phyloP scores from a whole-genome alignment of 1,284 basidiomycete genomes.

The Rhizoctonia solani region DNA sequence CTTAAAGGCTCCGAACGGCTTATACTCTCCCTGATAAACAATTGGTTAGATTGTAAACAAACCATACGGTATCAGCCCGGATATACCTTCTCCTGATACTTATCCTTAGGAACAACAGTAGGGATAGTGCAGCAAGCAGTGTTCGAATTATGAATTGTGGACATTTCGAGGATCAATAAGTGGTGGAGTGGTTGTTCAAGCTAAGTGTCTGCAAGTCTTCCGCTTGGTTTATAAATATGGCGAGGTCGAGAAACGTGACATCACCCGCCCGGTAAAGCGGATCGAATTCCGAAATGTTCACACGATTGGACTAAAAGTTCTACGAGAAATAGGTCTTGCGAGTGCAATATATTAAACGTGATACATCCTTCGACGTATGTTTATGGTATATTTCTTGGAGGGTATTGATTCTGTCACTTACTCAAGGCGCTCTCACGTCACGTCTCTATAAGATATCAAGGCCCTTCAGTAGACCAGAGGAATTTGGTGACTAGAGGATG shows the following conservation, averaged over 20 bases:
- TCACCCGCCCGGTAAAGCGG: background rate
- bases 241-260: conserved; percentile 14
- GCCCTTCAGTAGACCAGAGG: background rate
- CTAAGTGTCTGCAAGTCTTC: too few relatives aligned
- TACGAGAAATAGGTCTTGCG: background rate
- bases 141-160: conserved; percentile 58
- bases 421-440: too few relatives aligned
- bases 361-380: too few relatives aligned
- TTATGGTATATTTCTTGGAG: too few relatives aligned
- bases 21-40: conserved; percentile 52
- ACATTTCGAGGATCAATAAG: conserved; percentile 38
- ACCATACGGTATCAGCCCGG: conserved; percentile 29
- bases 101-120: conserved; percentile 52
- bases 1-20: conserved; percentile 50
- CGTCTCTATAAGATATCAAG: background rate
- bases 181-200: background rate
- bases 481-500: background rate
- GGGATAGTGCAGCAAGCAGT: conserved; percentile 63
- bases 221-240: background rate
- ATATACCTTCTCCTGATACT: conserved; percentile 44
- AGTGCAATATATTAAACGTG: background rate
- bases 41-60: conserved; percentile 37
- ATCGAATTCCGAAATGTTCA: background rate
- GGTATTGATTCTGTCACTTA: background rate
- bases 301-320: background rate